These are phyloP conservation scores for Epichloe sibirici DNA, from an alignment of 2,329 filamentous ascomycete species.

Conservation along the genomic window DNA sequence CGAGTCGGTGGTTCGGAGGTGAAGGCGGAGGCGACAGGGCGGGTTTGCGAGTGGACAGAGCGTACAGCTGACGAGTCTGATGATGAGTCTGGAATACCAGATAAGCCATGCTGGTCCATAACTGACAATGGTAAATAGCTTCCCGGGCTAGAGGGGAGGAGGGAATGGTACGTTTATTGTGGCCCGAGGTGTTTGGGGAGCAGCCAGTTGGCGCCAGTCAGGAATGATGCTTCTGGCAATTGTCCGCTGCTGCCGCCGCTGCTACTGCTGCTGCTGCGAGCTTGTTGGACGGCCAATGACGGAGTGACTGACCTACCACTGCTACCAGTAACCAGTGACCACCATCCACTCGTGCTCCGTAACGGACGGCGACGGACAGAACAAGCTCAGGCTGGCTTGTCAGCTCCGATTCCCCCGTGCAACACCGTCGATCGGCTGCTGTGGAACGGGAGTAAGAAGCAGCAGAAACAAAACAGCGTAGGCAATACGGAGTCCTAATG, in stretches of 20 bases:
- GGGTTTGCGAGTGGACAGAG: conserved; percentile 6
- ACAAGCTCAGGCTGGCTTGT: neutral
- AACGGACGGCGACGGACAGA: conserved; percentile 51
- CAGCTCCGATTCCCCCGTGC: neutral
- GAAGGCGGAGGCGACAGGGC: conserved; percentile 10
- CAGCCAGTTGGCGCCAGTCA: neutral
- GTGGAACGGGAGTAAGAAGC: neutral
- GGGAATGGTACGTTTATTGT: conserved; percentile 1
- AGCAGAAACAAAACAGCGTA: neutral
- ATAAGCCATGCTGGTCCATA: conserved; percentile 15
- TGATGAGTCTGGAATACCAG: conserved; percentile 12
- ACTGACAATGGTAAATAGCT: conserved; percentile 6
- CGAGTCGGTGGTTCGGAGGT: conserved; percentile 23
- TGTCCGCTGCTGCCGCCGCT: too few relatives aligned
- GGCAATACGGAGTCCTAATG: neutral
- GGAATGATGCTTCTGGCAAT: neutral
- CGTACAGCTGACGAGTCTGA: conserved; percentile 11
- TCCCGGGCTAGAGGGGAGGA: neutral
- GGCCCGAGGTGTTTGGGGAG: neutral
- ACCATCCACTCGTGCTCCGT: neutral
- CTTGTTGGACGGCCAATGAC: neutral
- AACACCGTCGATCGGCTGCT: neutral
- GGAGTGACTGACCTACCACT: neutral
- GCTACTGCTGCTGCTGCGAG: too few relatives aligned
- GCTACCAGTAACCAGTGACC: too few relatives aligned